Conservation (phyloP, 176 grass and related monocot genomes). For the Cenchrus fungigraminus region DNA sequence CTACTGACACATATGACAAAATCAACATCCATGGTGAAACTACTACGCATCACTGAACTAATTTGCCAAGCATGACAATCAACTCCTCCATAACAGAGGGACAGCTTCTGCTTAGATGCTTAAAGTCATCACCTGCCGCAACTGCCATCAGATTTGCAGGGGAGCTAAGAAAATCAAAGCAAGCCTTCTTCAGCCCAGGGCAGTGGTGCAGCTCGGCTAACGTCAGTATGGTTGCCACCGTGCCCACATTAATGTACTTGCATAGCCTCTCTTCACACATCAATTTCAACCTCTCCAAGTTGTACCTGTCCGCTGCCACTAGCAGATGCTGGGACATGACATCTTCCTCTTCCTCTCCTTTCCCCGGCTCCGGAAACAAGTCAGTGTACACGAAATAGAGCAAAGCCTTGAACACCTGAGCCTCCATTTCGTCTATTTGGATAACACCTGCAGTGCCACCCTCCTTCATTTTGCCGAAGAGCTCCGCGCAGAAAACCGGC, state of each 20-base stretch:
- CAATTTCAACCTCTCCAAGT: not conserved
- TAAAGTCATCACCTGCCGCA: not conserved
- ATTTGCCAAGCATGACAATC: not conserved
- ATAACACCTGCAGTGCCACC: not conserved
- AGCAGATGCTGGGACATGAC: constrained; percentile 46
- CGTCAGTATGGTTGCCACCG: constrained; percentile 16
- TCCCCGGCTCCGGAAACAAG: not conserved
- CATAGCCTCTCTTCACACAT: constrained; percentile 1
- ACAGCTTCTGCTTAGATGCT: not conserved
- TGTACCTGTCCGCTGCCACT: constrained; percentile 49
- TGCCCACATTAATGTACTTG: constrained; percentile 7
- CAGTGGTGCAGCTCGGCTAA: constrained; percentile 1
- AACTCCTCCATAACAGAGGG: not conserved
- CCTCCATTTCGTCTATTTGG: constrained; percentile 26
- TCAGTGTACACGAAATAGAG: constrained; percentile 52
- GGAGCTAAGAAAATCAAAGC: not conserved
- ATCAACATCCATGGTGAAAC: no score
- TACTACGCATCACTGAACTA: no score
- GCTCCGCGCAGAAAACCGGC: not conserved
- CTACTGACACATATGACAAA: no score
- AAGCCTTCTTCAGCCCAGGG: not conserved
- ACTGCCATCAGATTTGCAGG: not conserved
- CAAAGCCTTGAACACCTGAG: constrained; percentile 36
- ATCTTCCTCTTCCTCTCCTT: not conserved
- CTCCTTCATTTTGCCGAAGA: constrained; percentile 18